These are phyloP conservation scores for Penicillium goetzii DNA, from an alignment of 495 filamentous ascomycete species.

Conservation along the genomic window DNA sequence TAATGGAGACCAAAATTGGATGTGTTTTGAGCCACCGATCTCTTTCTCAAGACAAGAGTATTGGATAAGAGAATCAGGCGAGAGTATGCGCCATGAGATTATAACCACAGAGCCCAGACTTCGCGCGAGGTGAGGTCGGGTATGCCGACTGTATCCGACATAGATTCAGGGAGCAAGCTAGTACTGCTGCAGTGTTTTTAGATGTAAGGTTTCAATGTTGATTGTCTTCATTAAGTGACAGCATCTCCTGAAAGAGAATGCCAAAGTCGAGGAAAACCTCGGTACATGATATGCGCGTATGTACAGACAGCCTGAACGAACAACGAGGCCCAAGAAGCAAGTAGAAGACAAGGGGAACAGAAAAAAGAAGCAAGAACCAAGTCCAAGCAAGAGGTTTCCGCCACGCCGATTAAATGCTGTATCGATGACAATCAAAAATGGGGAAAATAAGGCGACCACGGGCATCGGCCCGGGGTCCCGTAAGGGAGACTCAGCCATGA, in stretches of 20 bases:
- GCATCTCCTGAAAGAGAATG: neutral
- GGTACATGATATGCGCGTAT: slow-evolving; percentile 23
- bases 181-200: neutral
- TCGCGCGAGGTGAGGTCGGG: too few species aligned
- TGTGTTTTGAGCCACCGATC: too few species aligned
- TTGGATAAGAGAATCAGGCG: too few species aligned
- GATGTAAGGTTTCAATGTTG: neutral
- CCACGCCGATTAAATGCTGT: slow-evolving; percentile 39
- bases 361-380: slow-evolving; percentile 25
- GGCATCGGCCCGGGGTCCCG: slow-evolving; percentile 8
- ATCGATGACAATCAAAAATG: slow-evolving; percentile 26
- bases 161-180: neutral
- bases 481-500: slow-evolving; percentile 21
- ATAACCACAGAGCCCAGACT: too few species aligned
- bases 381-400: slow-evolving; percentile 19
- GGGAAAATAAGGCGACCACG: neutral
- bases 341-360: slow-evolving; percentile 20
- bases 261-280: neutral
- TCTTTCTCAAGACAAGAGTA: too few species aligned
- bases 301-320: slow-evolving; percentile 24
- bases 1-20: too few species aligned
- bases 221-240: slow-evolving; percentile 15
- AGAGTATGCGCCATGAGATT: too few species aligned
- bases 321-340: slow-evolving; percentile 10
- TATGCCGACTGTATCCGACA: neutral